These are phyloP conservation scores for Aspergillus cejpii DNA, from an alignment of 2,329 filamentous ascomycete genomes.

Conservation along the genomic window DNA sequence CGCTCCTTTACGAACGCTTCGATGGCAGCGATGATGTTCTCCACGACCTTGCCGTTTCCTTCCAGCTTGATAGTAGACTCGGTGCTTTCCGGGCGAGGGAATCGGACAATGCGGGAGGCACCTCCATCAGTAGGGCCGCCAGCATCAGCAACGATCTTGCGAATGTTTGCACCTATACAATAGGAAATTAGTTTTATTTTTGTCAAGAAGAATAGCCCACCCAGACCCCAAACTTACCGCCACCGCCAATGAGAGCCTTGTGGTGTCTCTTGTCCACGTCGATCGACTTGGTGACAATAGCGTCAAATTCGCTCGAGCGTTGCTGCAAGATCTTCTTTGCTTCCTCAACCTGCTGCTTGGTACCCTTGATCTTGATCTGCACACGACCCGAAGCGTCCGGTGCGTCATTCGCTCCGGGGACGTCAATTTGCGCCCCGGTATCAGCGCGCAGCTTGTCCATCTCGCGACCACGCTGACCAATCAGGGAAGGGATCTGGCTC, in stretches of 20 bases:
- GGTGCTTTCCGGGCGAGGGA: constrained; percentile 79
- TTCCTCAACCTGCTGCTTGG: constrained; percentile 80
- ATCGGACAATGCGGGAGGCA: constrained; percentile 84
- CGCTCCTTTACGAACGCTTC: constrained; percentile 74
- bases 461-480: constrained; percentile 80
- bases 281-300: constrained; percentile 75
- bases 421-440: constrained; percentile 84
- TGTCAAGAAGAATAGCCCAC: too few relatives aligned
- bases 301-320: constrained; percentile 79
- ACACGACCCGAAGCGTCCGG: constrained; percentile 60
- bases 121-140: constrained; percentile 83
- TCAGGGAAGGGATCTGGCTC: constrained; percentile 86
- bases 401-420: constrained; percentile 71
- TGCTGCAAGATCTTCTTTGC: constrained; percentile 87
- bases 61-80: constrained; percentile 82
- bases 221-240: constrained; percentile 55
- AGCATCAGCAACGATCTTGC: constrained; percentile 76
- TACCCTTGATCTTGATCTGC: constrained; percentile 87
- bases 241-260: constrained; percentile 72
- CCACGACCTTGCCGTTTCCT: constrained; percentile 73
- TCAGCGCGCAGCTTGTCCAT: constrained; percentile 82
- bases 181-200: constrained; percentile 34
- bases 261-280: constrained; percentile 95
- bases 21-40: constrained; percentile 80
- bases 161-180: constrained; percentile 68